These are phyloP conservation scores for Beauveria pseudobassiana DNA, from an alignment of 2,329 filamentous ascomycete genomes.

Conservation along the genomic window DNA sequence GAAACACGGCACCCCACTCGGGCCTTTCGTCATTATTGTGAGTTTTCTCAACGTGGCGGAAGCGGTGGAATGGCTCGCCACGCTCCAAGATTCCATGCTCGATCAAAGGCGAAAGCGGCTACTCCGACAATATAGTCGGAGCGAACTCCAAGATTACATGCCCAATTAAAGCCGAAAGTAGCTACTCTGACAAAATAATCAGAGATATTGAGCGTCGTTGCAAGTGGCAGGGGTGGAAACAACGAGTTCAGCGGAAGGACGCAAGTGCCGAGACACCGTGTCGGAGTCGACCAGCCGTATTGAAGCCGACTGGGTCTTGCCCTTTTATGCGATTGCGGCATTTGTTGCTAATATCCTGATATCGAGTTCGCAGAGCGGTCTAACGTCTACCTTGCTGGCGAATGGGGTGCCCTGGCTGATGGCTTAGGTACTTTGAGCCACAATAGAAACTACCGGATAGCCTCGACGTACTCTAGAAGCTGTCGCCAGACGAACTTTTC, in stretches of 20 bases:
- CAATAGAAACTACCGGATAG: too few relatives aligned
- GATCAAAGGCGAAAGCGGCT: too few relatives aligned
- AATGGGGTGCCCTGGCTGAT: too few relatives aligned
- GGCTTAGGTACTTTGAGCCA: too few relatives aligned
- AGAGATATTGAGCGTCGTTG: not conserved
- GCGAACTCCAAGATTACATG: not conserved
- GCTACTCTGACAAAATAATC: not conserved
- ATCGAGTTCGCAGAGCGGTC: too few relatives aligned
- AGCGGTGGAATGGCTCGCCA: not conserved
- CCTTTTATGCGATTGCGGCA: not conserved
- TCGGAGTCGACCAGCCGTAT: not conserved
- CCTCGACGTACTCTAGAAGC: too few relatives aligned
- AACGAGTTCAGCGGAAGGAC: not conserved
- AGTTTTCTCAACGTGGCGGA: not conserved
- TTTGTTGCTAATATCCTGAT: not conserved
- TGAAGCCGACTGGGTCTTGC: not conserved
- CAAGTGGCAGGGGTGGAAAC: not conserved
- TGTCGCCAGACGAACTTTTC: too few relatives aligned
- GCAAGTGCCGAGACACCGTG: not conserved
- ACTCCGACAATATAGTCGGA: too few relatives aligned
- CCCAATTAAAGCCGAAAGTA: not conserved
- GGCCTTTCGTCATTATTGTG: not conserved
- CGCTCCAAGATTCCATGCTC: not conserved
- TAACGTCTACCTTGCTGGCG: too few relatives aligned
- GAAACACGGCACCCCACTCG: not conserved